Conservation (phyloP, 2,329 filamentous ascomycete genomes). For the Ophiostoma ulmi region DNA sequence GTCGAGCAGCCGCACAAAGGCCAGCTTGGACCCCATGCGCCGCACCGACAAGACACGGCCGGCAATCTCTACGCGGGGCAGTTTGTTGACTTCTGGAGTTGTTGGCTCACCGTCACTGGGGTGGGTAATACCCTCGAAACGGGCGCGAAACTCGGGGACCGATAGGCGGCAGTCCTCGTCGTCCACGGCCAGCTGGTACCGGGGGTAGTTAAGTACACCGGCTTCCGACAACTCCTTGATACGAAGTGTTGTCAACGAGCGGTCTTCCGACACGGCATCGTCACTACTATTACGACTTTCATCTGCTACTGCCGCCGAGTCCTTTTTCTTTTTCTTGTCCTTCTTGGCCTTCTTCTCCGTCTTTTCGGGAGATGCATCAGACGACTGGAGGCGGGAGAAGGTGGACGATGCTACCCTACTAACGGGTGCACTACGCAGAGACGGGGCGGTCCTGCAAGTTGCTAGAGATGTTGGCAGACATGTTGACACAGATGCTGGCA, state of each 20-base stretch:
- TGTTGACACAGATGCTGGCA: neutral
- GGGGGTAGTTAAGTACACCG: slow-evolving; percentile 52
- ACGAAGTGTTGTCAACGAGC: slow-evolving; percentile 34
- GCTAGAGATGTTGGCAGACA: neutral
- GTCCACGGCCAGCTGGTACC: slow-evolving; percentile 29
- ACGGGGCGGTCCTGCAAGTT: neutral
- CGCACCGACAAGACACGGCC: slow-evolving; percentile 72
- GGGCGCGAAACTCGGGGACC: slow-evolving; percentile 21
- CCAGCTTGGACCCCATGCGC: slow-evolving; percentile 66
- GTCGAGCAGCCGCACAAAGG: slow-evolving; percentile 77
- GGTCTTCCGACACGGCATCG: slow-evolving; percentile 21
- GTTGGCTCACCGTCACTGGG: neutral
- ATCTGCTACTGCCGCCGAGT: neutral
- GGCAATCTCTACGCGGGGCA: slow-evolving; percentile 25
- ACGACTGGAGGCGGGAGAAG: neutral
- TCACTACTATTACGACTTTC: neutral
- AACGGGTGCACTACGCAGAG: slow-evolving; percentile 1
- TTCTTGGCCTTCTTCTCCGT: neutral
- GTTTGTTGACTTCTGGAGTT: neutral
- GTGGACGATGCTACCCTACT: neutral
- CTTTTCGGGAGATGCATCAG: neutral
- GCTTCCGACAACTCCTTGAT: slow-evolving; percentile 48
- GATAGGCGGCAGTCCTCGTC: slow-evolving; percentile 19
- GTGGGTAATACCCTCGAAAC: slow-evolving; percentile 1
- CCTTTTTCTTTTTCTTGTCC: neutral